These are phyloP conservation scores for Venturia aucupariae DNA, from an alignment of 2,329 filamentous ascomycete genomes.

Conservation along the genomic window DNA sequence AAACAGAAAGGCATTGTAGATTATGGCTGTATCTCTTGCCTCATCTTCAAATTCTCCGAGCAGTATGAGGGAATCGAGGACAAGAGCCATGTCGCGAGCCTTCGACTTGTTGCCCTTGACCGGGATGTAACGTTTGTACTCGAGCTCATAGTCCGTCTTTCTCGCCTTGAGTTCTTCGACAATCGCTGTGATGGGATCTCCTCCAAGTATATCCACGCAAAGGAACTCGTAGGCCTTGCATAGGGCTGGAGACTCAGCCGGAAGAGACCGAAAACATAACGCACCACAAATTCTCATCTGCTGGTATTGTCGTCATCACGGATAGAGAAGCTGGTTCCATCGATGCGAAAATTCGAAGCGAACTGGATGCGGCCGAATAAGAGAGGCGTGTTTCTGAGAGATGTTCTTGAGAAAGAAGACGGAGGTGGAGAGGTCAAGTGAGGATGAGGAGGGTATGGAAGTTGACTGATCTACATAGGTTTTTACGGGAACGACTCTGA, in stretches of 20 bases:
- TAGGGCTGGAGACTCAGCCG: conserved; percentile 18
- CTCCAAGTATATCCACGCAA: no score
- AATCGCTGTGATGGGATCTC: conserved; percentile 8
- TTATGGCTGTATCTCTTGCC: not conserved
- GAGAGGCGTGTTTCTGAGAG: not conserved
- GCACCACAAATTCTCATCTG: not conserved
- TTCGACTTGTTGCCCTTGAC: conserved; percentile 15
- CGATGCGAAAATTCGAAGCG: not conserved
- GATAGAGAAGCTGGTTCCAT: not conserved
- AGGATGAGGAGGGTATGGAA: not conserved
- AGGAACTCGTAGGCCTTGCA: no score
- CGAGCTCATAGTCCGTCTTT: conserved; percentile 18
- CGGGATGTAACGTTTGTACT: conserved; percentile 12
- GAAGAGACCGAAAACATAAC: conserved; percentile 16
- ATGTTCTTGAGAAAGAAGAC: not conserved
- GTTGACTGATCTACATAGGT: not conserved
- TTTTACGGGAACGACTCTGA: not conserved
- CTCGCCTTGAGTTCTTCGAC: conserved; percentile 19
- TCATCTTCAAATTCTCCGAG: not conserved
- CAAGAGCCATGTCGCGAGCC: conserved; percentile 22
- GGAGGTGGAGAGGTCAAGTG: not conserved
- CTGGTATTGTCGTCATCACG: not conserved
- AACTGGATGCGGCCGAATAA: not conserved
- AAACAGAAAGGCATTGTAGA: conserved; percentile 21
- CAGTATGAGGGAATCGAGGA: conserved; percentile 21